Conservation (phyloP, 129 eudicot genomes). For the Flaveria robusta region DNA sequence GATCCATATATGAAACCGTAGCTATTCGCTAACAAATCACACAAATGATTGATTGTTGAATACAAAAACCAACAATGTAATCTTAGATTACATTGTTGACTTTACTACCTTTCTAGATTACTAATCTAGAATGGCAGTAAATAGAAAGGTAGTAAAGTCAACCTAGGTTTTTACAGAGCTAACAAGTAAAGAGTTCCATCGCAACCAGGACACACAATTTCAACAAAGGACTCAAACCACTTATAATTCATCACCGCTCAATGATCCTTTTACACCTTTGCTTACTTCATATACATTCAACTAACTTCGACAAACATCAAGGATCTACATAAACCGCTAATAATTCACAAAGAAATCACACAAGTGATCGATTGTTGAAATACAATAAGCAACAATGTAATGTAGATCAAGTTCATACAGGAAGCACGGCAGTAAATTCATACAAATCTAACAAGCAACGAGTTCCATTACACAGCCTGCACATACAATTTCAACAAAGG, state of each 20-base stretch:
- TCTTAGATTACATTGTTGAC: too few species aligned
- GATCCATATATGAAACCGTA: too few species aligned
- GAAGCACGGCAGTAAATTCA: constrained; percentile 2
- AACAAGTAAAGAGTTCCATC: constrained; percentile 39
- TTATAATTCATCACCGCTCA: constrained; percentile 4
- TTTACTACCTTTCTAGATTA: too few species aligned
- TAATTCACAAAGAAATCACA: neutral
- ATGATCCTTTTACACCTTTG: constrained; percentile 10
- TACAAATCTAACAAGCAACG: constrained; percentile 30
- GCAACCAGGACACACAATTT: constrained; percentile 44
- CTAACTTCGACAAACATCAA: neutral
- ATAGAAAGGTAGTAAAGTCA: neutral
- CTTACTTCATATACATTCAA: constrained; percentile 4
- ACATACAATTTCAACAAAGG: constrained; percentile 1
- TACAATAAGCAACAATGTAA: constrained; percentile 18
- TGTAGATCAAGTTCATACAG: constrained; percentile 21
- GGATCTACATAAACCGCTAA: neutral
- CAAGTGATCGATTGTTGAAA: neutral
- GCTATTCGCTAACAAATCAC: too few species aligned
- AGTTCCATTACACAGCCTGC: constrained; percentile 52
- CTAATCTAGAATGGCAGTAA: too few species aligned
- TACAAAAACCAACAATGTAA: too few species aligned
- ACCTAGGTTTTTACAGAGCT: constrained; percentile 36
- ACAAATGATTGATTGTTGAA: too few species aligned
- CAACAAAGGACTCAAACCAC: neutral